Base-by-base conservation (phyloP, 495 filamentous ascomycete species). In the Evansstolkia leycettana region DNA sequence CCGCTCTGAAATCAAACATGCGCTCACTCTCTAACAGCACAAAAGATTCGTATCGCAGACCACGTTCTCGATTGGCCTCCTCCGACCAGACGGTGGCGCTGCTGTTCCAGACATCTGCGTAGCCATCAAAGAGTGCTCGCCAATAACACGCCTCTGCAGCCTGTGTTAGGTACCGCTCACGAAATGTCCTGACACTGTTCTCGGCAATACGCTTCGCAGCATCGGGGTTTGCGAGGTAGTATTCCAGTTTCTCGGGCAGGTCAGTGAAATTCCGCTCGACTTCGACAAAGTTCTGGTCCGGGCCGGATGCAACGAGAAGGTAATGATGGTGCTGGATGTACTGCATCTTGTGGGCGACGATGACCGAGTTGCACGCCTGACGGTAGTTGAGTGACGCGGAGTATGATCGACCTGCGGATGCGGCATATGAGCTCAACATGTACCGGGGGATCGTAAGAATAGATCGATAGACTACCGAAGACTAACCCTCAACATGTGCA, bases 111-210 rank as follows among this genome's bases (percentile, higher is more conserved):
- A 72, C 68, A 15, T 36, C 41, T 7, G 54, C 53, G 51, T 69
- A 76, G 1, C 55, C 58, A 16, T 57, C 55, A 12, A 76, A 56
- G 30, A 78, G 42, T 14, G 46, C 31, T 1, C 73, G 57, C 74
- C 74, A 76, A 46, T 78, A 76, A 40, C 72, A 78, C 0, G 70
- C 64, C 39, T 74, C 65, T 0, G 73, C 73, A 0, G 75, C 72
- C 4, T 65, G 61, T 20, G 74, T 76, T 31, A 74, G 50, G 42
- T 76, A 76, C 10, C 72, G 60, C 34, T 76, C 67, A 9, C 72
- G 53, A 46, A 79, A 78, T 9, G 62, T 67, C 31, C 46, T 53
- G 7, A 70, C 65, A 26, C 58, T 66, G 38, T 76, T 75, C 23
- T 67, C 55, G 20, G 75, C 75, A 35, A 78, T 74, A 4, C 46